Evolutionary conservation across 139 green algal genomes (phyloP), one percentile per base, ranked within the genome.

Genomic region (Picochlorum costavermella): DNA sequence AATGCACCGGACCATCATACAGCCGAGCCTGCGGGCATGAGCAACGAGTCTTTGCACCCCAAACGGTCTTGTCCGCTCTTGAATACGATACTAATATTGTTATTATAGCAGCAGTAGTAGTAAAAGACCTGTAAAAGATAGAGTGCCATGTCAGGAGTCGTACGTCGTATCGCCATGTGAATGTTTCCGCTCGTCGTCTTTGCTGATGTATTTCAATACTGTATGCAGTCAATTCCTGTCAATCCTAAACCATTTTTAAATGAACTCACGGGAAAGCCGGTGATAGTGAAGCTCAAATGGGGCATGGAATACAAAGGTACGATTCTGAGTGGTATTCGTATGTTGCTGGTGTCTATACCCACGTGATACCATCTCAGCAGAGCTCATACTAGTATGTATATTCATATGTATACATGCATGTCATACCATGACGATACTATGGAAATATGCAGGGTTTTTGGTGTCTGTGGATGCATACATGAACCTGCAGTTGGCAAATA

Each of bases 251-350:
- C 92, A 1, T 98, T 98, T 64, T 61, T 98, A 36, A 92, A 95
- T 37, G 87, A 96, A 17, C 74, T 98, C 10, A 96, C 92, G 0
- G 92, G 92, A 3, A 98, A 98, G 71, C 78, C 79, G 14, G 83
- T 98, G 12, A 88, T 96, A 30, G 86, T 96, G 14, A 97, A 96
- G 78, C 84, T 98, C 11, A 98, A 98, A 69, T 98, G 92, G 92
- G 92, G 92, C 6, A 96, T 97, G 90, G 92, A 97, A 74, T 98
- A 98, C 83, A 96, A 95, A 81, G 88, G 81, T 87, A 43, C 20
- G 20, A 23, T 23, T 23, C 20, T 23, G 20, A 23, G 20, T 23
- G 0, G 20, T 23, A 23, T 23, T 23, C 20, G 20, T 23, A 23
- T 23, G 20, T 23, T 23, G 20, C 20, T 23, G 20, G 20, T 23